phyloP scores from a whole-genome alignment of 371 early-diverging fungal species.

The Haplosporangium sp. region DNA sequence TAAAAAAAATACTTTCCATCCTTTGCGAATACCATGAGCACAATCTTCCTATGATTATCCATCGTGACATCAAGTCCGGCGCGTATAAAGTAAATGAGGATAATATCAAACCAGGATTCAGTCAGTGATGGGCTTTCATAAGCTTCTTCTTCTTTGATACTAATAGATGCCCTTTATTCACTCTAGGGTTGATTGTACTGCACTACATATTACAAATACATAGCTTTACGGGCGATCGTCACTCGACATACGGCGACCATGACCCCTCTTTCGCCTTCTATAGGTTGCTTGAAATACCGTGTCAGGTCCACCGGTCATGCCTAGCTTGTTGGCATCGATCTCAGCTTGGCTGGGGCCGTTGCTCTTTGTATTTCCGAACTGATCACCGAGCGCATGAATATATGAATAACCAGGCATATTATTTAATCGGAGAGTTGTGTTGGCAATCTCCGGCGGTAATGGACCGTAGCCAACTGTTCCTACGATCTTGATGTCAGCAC shows the following conservation, averaged over 20 bases:
- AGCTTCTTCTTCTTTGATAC: too few species aligned
- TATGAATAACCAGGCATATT: slow-evolving; percentile 42
- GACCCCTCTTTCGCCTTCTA: slow-evolving; percentile 9
- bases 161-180: too few species aligned
- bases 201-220: too few species aligned
- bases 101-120: too few species aligned
- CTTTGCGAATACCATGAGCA: background rate
- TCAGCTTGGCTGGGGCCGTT: slow-evolving; percentile 25
- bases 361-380: slow-evolving; percentile 39
- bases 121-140: too few species aligned
- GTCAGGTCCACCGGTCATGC: slow-evolving; percentile 27
- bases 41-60: too few species aligned
- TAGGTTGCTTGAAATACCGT: slow-evolving; percentile 3
- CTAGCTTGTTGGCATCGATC: slow-evolving; percentile 19
- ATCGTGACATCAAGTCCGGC: too few species aligned
- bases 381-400: slow-evolving; percentile 32
- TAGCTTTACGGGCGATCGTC: too few species aligned
- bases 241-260: too few species aligned
- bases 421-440: slow-evolving; percentile 18
- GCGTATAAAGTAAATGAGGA: too few species aligned
- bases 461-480: slow-evolving; percentile 18
- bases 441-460: slow-evolving; percentile 29
- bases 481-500: slow-evolving; percentile 71
- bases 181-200: too few species aligned
- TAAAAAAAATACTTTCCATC: too few species aligned